Evolutionary conservation across 768 basidiomycete species (phyloP), one percentile per base, ranked within the genome.

Genomic region (Trametes maxima): DNA sequence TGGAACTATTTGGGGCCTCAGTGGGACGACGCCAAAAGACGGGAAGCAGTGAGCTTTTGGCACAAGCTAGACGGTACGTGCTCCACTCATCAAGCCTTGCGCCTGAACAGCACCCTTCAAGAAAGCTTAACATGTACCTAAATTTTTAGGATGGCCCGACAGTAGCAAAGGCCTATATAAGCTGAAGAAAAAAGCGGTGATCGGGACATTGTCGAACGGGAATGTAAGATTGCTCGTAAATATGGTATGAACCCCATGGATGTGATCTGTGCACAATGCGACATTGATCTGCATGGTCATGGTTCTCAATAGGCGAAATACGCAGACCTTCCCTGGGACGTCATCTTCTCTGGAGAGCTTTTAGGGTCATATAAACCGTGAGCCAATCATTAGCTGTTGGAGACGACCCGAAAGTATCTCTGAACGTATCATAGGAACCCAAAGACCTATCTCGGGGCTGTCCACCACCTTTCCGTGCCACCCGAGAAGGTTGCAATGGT

Each of bases 341-440:
- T 77, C 1, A 72, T 89, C 21, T 79, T 90, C 57, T 86, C 86
- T 0, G 74, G 80, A 1, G 85, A 87, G 57, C 72, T 89, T 17
- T 85, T 88, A 50, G 75, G 77, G 10, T 80, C 81, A 0, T 89
- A 82, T 76, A 89, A 90, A 68, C 85, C 88, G 87, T 88, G 45
- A 40, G 84, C 39, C 40, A 53, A 3, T n/a, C 1, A 14, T 43
- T 28, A 35, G 5, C 37, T 21, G 19, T 16, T 5, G 3, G 1
- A 33, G 12, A 4, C 24, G 13, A 44, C 53, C 35, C 35, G 5
- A 1, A 2, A n/a, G 10, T 43, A 0, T 10, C 10, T 36, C 54
- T 24, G 10, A 43, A 16, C 24, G 19, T 21, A 46, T 17, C 36
- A 39, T 60, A 86, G 85, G 2, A 81, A 82, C 67, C 45, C 45